Evolutionary conservation across 2,329 filamentous ascomycete genomes (phyloP), one percentile per base, ranked within the genome.

Genomic region (Ilyonectria sp.): DNA sequence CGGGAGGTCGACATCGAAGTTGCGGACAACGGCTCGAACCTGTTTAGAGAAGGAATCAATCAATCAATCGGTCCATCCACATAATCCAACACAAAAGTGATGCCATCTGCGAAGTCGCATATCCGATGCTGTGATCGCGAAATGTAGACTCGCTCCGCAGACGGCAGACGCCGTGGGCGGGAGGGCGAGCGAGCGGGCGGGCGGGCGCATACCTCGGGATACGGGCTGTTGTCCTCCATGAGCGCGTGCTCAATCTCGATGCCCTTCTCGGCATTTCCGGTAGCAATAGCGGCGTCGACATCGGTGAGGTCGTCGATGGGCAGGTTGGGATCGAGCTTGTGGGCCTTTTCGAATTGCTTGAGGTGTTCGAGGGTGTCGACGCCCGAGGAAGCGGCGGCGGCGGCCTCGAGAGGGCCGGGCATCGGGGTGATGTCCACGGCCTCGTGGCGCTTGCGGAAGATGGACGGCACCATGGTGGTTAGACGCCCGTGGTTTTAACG

Each of bases 191-290:
- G 17, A n/a, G n/a, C n/a, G n/a, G 40, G 40, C n/a, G 9, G 17
- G 31, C 33, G 5, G 40, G 58, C 37, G 50, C 82, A 71, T 78
- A 90, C 89, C 81, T 92, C 90, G 43, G 89, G 88, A 74, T 92
- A 92, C 2, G 90, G 90, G 54, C 90, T 92, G 77, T 92, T 89
- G 64, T 92, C 89, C 75, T 91, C 85, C 74, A 90, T 83, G 65
- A 87, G 79, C 53, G 88, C 86, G 71, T 87, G 85, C 73, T 90
- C 87, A 71, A 91, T 85, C 66, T 86, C 84, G 56, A 87, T 79
- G 61, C 87, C 87, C 77, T 87, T 86, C 72, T 86, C 87, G 70
- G 85, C 82, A 78, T 90, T 87, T 65, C 85, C 83, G 2, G 84
- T 85, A 47, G 84, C 80, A 52, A 90, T 83, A 31, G 86, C 89